Evolutionary conservation across 2,329 filamentous ascomycete species (phyloP), one percentile per base, ranked within the genome.

Genomic region (Furcasterigmium furcatum): DNA sequence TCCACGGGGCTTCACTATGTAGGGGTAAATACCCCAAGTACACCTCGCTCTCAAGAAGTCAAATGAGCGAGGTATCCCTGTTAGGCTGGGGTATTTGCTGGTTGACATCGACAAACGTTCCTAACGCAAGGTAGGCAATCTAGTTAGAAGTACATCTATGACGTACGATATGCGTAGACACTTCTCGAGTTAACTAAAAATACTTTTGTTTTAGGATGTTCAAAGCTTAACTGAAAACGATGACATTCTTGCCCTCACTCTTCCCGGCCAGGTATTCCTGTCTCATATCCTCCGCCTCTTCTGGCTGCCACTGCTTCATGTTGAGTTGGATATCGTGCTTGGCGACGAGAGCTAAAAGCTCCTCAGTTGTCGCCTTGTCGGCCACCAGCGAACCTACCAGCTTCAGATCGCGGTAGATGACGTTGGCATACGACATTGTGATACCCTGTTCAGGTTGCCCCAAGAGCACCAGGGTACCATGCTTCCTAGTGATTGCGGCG

Each of bases 401-500:
- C 40, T 35, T 34, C 32, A 51, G 18, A 25, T 51, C 49, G 34
- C 49, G 44, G 34, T 47, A 51, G 16, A 51, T 51, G 20, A 51
- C 12, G 24, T 44, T 39, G 13, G 16, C 18, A 25, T 49, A 51
- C 14, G 49, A 43, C 38, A 51, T 34, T 5, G 42, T 51, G 30
- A 51, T 49, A 7, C 49, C 49, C 29, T 41, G 42, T 9, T 50
- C 47, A 13, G 50, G 50, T 45, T 52, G 47, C 2, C 47, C 50
- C 13, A 52, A 36, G 2, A 52, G 45, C 5, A 52, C 50, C 2
- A 50, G 29, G 30, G 40, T 52, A 8, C 50, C 50, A 36, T 52
- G 50, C 39, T 52, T 52, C 14, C 42, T 16, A 6, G 50, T 52
- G 18, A 50, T 32, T 3, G 45, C 40, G 4, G 50, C 45, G 4